Evolutionary conservation across 352 stramenopile species (phyloP).

Genomic region (Phytophthora hibernalis): DNA sequence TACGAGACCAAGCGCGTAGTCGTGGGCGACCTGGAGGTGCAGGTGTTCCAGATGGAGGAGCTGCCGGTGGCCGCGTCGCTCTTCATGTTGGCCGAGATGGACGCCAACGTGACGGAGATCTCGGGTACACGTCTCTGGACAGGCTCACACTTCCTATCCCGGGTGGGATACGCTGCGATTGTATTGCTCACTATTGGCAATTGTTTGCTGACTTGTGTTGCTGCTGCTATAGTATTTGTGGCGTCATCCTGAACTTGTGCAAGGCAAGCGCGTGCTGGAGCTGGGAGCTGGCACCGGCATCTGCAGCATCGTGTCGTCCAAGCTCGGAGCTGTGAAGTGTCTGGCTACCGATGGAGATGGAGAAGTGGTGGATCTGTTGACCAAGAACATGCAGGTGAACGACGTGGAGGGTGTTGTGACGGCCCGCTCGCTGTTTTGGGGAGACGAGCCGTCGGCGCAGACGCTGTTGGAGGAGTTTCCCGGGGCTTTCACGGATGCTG

Average conservation of each 20-base stretch:
- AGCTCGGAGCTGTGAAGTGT: constrained; percentile 53
- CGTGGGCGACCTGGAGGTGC: constrained; percentile 50
- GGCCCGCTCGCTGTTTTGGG: constrained; percentile 62
- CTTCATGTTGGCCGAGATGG: constrained; percentile 72
- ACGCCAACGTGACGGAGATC: constrained; percentile 72
- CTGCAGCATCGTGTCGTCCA: constrained; percentile 71
- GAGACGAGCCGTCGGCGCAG: constrained; percentile 49
- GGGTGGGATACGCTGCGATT: constrained; percentile 23
- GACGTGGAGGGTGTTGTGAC: constrained; percentile 29
- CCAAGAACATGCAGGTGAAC: constrained; percentile 62
- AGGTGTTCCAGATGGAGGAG: constrained; percentile 70
- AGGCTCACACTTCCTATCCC: constrained; percentile 68
- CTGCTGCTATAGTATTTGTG: constrained; percentile 53
- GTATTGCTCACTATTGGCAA: not conserved
- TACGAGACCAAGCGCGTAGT: constrained; percentile 59
- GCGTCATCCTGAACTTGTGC: constrained; percentile 50
- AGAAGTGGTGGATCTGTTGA: constrained; percentile 58
- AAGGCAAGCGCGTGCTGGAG: constrained; percentile 62
- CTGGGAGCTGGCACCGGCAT: constrained; percentile 78
- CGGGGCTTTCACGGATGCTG: constrained; percentile 35
- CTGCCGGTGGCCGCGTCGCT: constrained; percentile 59
- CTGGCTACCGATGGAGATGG: constrained; percentile 75
- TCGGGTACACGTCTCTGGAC: constrained; percentile 82
- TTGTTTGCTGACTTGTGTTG: constrained; percentile 4
- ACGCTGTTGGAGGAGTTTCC: constrained; percentile 43